These are phyloP conservation scores for Geotrichum ghanense DNA, from an alignment of 805 yeast genomes.

Conservation along the genomic window DNA sequence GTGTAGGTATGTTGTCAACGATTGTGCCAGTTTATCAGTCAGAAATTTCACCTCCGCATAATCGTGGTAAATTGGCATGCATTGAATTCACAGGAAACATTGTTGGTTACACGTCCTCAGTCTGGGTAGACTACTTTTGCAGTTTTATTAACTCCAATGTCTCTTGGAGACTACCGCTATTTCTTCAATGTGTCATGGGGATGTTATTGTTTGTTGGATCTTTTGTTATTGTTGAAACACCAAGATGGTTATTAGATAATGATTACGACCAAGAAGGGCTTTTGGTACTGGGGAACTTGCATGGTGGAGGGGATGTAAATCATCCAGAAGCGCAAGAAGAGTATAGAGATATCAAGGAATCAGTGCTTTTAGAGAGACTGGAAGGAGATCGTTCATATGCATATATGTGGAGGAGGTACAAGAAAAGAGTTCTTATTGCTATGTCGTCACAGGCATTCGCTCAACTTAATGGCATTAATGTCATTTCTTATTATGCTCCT, in stretches of 20 bases:
- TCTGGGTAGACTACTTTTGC: conserved; percentile 78
- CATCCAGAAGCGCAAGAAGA: conserved; percentile 59
- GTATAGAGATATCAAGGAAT: conserved; percentile 71
- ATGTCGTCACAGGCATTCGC: conserved; percentile 90
- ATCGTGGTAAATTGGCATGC: conserved; percentile 75
- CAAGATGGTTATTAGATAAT: conserved; percentile 79
- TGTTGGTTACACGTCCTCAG: conserved; percentile 67
- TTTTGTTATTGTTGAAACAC: conserved; percentile 72
- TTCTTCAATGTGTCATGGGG: conserved; percentile 69
- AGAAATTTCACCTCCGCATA: conserved; percentile 79
- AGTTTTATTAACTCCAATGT: conserved; percentile 48
- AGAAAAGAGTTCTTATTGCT: conserved; percentile 70
- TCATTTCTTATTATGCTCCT: conserved; percentile 88
- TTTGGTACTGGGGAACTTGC: conserved; percentile 72
- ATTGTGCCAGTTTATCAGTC: conserved; percentile 83
- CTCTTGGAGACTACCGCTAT: conserved; percentile 73
- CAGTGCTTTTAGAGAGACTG: conserved; percentile 59
- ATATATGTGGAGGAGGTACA: conserved; percentile 68
- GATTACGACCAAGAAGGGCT: conserved; percentile 74
- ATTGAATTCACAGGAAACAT: conserved; percentile 84
- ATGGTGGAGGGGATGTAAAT: conserved; percentile 66
- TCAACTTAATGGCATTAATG: conserved; percentile 86
- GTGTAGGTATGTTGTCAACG: conserved; percentile 74
- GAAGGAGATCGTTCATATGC: conserved; percentile 71
- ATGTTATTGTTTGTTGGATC: conserved; percentile 59